Base-by-base conservation (phyloP, 2,329 filamentous ascomycete species). In the Orbilia oligospora region DNA sequence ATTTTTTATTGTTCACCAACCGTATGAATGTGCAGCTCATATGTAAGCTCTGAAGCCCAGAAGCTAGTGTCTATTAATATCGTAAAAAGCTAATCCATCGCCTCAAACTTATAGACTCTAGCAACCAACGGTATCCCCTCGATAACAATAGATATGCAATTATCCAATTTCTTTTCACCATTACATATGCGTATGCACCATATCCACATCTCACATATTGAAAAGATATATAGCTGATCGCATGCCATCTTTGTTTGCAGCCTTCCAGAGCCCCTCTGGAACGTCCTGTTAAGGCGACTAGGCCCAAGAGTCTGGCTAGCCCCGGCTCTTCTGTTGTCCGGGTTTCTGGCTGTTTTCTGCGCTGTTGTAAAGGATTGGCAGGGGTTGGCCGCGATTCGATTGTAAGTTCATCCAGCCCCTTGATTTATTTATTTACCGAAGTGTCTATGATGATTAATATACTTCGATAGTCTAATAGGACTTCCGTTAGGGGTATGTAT, bases 221-320 rank as follows among this genome's bases (percentile, higher is more conserved):
- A 9, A 6, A 14, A 22, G 20, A 12, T 30, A 30, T 3, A 12
- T 22, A 46, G 6, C 12, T 27, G 48, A 27, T 33, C 0, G 18
- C 33, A 36, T 12, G n/a, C 14, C 9, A 16, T 41, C n/a, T 61
- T 61, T 20, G 5, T 20, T 30, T 10, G 38, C 4, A 72, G 69
- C 16, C n/a, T 72, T 9, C 69, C 58, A 16, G 69, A 65, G 10
- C 69, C 69, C 0, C 9, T 72, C 36, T 72, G 69, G 69, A 72
- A 72, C 20, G 58, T 72, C 10, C 18, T 72, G 3, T n/a, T 72
- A n/a, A 48, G 69, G 4, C 30, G 36, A 24, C 10, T 72, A 4
- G 69, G 69, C 6, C 69, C 69, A 6, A 72, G n/a, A n/a, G n/a
- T 72, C 1, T 72, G 69, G 69, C 14, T 72, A 14, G 58, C 69